phyloP scores from a whole-genome alignment of 164 flowering plant genomes.

The Magnolia changhungtana region DNA sequence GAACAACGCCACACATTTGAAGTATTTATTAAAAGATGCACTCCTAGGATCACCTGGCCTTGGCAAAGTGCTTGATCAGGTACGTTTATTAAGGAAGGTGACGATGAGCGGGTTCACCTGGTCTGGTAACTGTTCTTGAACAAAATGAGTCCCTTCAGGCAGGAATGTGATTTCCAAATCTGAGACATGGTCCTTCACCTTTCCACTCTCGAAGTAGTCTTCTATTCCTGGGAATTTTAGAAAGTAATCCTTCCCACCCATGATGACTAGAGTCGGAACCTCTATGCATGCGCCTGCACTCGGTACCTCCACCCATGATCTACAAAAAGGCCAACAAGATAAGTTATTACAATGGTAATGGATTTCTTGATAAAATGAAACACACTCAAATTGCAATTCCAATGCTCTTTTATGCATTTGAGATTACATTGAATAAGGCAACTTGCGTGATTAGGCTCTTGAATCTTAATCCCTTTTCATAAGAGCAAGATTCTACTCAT shows the following conservation, averaged over 20 bases:
- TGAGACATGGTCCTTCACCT: conserved; percentile 1
- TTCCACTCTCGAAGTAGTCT: not conserved
- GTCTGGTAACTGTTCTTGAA: conserved; percentile 13
- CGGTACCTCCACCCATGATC: not conserved
- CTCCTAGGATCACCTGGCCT: not conserved
- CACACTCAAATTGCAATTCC: not conserved
- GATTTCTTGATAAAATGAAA: not conserved
- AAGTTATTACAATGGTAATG: not conserved
- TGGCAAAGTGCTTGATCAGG: not conserved
- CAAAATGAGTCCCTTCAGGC: conserved; percentile 14
- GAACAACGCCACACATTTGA: not conserved
- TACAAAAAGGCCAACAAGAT: not conserved
- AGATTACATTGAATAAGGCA: too few relatives aligned
- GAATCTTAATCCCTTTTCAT: too few relatives aligned
- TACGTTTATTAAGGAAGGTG: not conserved
- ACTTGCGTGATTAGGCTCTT: too few relatives aligned
- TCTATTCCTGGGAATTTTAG: conserved; percentile 6
- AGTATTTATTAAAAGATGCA: not conserved
- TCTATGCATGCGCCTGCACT: not conserved
- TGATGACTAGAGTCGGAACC: conserved; percentile 4
- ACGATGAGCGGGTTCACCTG: conserved; percentile 10
- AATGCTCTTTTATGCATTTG: not conserved
- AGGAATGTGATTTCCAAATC: conserved; percentile 10
- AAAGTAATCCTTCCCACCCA: conserved; percentile 8
- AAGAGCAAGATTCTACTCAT: too few relatives aligned